Conservation (phyloP, 2,329 filamentous ascomycete species). For the Pseudogymnoascus sp. region DNA sequence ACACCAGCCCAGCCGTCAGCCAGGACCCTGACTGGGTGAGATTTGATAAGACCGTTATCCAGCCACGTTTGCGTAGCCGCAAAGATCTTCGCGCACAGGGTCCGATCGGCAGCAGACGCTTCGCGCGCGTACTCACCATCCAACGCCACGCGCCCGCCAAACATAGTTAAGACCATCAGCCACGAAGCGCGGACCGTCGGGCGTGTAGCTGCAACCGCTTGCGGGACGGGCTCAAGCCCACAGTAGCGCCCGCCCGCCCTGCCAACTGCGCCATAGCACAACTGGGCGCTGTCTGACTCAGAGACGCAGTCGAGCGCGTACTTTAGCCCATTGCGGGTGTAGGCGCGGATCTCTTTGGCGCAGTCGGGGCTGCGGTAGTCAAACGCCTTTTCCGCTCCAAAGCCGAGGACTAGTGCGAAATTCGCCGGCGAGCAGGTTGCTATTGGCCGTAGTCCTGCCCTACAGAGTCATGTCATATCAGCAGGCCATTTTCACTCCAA, state of each 20-base stretch:
- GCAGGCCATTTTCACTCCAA: background rate
- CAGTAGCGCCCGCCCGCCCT: slow-evolving; percentile 33
- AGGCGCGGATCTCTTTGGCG: slow-evolving; percentile 23
- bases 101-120: slow-evolving; percentile 14
- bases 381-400: slow-evolving; percentile 37
- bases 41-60: slow-evolving; percentile 27
- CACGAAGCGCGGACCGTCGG: slow-evolving; percentile 23
- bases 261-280: slow-evolving; percentile 34
- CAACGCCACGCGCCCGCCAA: slow-evolving; percentile 22
- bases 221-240: slow-evolving; percentile 28
- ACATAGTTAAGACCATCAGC: slow-evolving; percentile 24
- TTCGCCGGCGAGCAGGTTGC: slow-evolving; percentile 38
- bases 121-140: slow-evolving; percentile 18
- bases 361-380: slow-evolving; percentile 31
- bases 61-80: slow-evolving; percentile 23
- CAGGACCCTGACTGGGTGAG: slow-evolving; percentile 18
- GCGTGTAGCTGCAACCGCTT: background rate
- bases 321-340: slow-evolving; percentile 32
- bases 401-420: slow-evolving; percentile 30
- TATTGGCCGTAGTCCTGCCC: slow-evolving; percentile 20
- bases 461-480: background rate
- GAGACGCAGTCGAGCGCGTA: slow-evolving; percentile 38
- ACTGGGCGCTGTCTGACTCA: slow-evolving; percentile 25
- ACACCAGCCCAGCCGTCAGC: slow-evolving; percentile 12
- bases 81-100: slow-evolving; percentile 11